Evolutionary conservation across 768 basidiomycete species (phyloP).

Genomic region (Amanita muscaria): DNA sequence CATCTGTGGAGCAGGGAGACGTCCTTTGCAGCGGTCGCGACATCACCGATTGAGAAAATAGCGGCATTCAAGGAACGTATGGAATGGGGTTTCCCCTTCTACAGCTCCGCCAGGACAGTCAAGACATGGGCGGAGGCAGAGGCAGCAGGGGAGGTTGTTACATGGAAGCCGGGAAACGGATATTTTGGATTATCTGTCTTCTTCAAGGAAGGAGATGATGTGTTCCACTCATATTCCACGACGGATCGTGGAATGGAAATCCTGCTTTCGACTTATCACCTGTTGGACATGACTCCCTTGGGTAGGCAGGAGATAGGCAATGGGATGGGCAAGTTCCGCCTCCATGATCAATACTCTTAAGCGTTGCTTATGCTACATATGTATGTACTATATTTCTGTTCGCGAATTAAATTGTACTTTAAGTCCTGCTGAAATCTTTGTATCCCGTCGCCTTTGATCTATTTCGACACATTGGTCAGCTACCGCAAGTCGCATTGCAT

Average conservation of each 20-base stretch:
- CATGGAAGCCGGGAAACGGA: neutral
- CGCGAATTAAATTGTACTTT: too few species aligned
- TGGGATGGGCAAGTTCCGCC: neutral
- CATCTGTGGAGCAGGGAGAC: conserved; percentile 1
- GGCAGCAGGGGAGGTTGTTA: neutral
- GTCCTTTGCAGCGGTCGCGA: neutral
- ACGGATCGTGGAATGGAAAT: neutral
- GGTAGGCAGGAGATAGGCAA: neutral
- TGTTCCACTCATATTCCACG: neutral
- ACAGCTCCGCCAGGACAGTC: neutral
- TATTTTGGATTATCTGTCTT: conserved; percentile 1
- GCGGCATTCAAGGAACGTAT: conserved; percentile 1
- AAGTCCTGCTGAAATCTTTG: too few species aligned
- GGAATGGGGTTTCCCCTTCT: conserved; percentile 1
- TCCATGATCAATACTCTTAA: neutral
- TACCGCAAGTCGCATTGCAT: too few species aligned
- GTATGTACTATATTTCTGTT: too few species aligned
- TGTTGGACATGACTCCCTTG: neutral
- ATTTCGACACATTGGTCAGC: too few species aligned
- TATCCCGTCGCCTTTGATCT: too few species aligned
- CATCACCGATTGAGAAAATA: neutral
- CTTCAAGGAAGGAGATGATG: neutral
- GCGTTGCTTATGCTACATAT: too few species aligned
- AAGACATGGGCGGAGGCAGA: neutral
- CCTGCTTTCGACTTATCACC: neutral